Evolutionary conservation across 768 basidiomycete species (phyloP), one percentile per base, ranked within the genome.

Genomic region (Phanerochaete sordida): DNA sequence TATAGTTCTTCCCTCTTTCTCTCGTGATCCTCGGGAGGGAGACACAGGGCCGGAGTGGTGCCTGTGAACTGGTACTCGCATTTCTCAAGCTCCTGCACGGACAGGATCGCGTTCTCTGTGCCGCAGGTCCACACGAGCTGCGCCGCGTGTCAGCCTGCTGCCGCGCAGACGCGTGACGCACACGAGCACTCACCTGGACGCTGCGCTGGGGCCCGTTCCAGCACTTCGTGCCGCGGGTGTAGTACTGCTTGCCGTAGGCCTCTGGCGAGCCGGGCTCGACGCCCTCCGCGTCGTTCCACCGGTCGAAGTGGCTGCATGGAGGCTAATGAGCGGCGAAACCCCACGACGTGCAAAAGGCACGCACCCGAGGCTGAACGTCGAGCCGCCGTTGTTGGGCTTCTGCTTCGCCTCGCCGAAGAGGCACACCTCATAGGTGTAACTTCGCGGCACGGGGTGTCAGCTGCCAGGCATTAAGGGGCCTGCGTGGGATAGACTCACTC

Each of bases 171-270:
- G 8, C 11, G 13, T 13, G 23, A 30, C 31, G 52, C 39, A 49
- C 26, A 53, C 54, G 37, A 21, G 61, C 27, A 49, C 19, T 73
- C 72, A 92, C 93, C 70, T 84, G 80, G 31, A 93, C 89, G 62
- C 84, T 93, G 30, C 96, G 85, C 63, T 91, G 83, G 3, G 97
- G 97, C 0, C 97, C 96, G 67, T 97, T 97, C 96, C 95, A 97
- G 77, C 96, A 98, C 68, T 87, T 85, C 4, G 93, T 81, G 43
- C 96, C 97, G 55, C 81, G 78, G 37, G 85, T 85, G 76, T 98
- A 99, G 15, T 83, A 73, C 68, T 96, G 94, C 66, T 84, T 87
- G 48, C 81, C 74, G 72, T 98, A 97, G 74, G 87, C 97, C 33
- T 83, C 88, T 2, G 80, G 79, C 26, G 84, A 76, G 2, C 91